Conservation (phyloP, 2,329 filamentous ascomycete genomes). For the Nemania sp. region DNA sequence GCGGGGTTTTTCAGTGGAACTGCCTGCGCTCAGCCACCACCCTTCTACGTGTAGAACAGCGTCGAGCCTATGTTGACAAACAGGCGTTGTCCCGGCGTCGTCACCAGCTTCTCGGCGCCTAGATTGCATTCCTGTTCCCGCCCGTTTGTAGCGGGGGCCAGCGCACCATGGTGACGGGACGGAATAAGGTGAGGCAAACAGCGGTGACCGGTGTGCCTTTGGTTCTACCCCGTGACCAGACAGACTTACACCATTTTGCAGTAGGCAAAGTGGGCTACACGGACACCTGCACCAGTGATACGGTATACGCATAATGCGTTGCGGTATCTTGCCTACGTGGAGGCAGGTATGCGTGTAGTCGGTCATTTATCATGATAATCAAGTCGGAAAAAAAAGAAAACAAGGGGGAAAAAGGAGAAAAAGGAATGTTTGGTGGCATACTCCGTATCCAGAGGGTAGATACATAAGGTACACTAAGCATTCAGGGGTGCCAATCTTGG, state of each 20-base stretch:
- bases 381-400: neutral
- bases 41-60: conserved; percentile 1
- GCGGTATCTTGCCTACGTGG: conserved; percentile 7
- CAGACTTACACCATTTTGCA: neutral
- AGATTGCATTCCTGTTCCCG: neutral
- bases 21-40: neutral
- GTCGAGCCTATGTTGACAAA: conserved; percentile 13
- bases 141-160: neutral
- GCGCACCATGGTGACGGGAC: neutral
- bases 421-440: neutral
- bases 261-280: conserved; percentile 10
- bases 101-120: conserved; percentile 28
- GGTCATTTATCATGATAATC: neutral
- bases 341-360: neutral
- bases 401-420: neutral
- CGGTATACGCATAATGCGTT: neutral
- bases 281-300: neutral
- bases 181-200: conserved; percentile 15
- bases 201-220: conserved; percentile 17
- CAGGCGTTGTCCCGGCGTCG: conserved; percentile 2
- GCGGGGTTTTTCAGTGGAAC: conserved; percentile 25
- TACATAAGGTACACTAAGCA: conserved; percentile 20
- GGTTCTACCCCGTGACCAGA: neutral
- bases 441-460: neutral
- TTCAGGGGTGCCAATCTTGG: conserved; percentile 19